Evolutionary conservation across 768 basidiomycete genomes (phyloP).

Genomic region (Ramaria sp.): DNA sequence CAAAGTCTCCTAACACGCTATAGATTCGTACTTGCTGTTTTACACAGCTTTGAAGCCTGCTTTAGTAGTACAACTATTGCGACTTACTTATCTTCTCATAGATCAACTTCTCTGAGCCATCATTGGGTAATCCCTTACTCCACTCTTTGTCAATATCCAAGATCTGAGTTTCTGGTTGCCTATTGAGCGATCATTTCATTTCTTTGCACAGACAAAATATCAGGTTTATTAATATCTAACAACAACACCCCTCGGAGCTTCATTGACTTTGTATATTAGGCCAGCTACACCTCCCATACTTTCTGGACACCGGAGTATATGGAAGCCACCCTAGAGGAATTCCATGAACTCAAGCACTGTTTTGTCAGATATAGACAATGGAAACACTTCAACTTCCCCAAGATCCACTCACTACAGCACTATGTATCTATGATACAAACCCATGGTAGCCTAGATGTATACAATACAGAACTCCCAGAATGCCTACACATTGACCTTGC

Average conservation of each 20-base stretch:
- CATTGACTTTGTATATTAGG: constrained; percentile 27
- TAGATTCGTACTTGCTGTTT: too few species aligned
- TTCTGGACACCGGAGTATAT: constrained; percentile 17
- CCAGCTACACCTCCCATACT: constrained; percentile 20
- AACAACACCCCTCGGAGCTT: constrained; percentile 17
- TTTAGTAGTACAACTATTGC: too few species aligned
- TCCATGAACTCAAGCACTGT: constrained; percentile 21
- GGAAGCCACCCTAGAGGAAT: constrained; percentile 16
- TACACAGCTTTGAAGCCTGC: too few species aligned
- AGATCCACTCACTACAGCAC: constrained; percentile 10
- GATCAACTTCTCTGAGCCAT: too few species aligned
- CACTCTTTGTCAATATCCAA: too few species aligned
- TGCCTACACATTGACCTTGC: constrained; percentile 8
- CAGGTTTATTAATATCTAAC: too few species aligned
- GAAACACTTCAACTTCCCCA: constrained; percentile 14
- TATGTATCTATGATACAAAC: neutral
- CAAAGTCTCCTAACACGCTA: too few species aligned
- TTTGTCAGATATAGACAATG: constrained; percentile 19
- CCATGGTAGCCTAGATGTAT: constrained; percentile 9
- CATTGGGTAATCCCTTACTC: too few species aligned
- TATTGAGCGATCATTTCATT: too few species aligned
- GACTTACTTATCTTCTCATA: too few species aligned
- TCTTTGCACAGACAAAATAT: too few species aligned
- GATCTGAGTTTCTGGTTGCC: too few species aligned
- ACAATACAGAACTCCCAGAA: constrained; percentile 12